Evolutionary conservation across 148 eudicot genomes (phyloP), one percentile per base, ranked within the genome.

Genomic region (Rhododendron simsii): DNA sequence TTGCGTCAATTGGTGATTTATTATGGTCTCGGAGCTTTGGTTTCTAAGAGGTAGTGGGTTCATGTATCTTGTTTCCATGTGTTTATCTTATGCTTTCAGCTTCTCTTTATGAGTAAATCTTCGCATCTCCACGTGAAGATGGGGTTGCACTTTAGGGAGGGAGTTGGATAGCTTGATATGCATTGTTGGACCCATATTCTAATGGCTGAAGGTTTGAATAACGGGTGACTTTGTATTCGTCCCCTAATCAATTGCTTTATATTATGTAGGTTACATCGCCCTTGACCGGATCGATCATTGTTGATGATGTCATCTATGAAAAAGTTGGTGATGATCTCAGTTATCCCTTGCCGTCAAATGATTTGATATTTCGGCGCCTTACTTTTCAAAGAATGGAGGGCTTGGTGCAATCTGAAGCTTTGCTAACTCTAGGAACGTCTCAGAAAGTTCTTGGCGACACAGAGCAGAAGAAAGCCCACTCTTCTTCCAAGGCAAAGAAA

Each of bases 291-390:
- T 89, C 89, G 75, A 93, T 95, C 59, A 79, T 91, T 80, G 93
- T 95, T 33, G 99, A 97, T 86, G 98, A 97, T 86, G 98, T 97
- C 77, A 87, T 95, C 33, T 97, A 97, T 90, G 98, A 95, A 91
- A 89, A 89, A 85, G 86, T 89, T 81, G 95, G 92, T 87, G 94
- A 89, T 71, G 88, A 91, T 87, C 86, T 90, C 69, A 87, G 84
- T 90, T 26, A 82, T 78, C 87, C 83, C 53, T 90, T 86, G 85
- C 87, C 92, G 55, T 89, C 94, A 41, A 87, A 91, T 79, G 96
- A 94, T 86, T 86, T 90, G 86, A 83, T 90, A 67, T 97, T 92
- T 78, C 98, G 98, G 15, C 98, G 98, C 81, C 96, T 97, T 88
- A 92, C 89, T 78, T 97, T 97, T 61, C 90, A 91, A 89, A 95